Percentiles rank a stretch among this genome's conserved stretches.
These are phyloP conservation scores for Aulographum hederae DNA, from an alignment of 2,329 filamentous ascomycete species.

Conservation along the genomic window DNA sequence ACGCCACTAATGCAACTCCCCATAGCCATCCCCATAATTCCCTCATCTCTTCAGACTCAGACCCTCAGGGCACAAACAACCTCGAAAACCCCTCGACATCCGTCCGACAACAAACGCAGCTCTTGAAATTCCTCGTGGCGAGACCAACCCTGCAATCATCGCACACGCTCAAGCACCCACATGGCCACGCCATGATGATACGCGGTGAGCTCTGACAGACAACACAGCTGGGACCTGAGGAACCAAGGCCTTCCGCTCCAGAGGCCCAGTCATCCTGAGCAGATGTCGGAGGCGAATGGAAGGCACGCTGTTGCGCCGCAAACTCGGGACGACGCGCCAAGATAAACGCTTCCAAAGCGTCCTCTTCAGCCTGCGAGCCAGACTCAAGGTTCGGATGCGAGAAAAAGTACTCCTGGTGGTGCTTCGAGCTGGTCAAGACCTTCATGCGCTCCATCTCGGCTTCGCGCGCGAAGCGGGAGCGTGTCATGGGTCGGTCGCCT, in stretches of 20 bases:
- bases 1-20: too few relatives aligned
- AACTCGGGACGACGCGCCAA: conserved; percentile 29
- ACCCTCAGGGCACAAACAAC: conserved; percentile 59
- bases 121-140: conserved; percentile 93
- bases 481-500: conserved; percentile 45
- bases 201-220: conserved; percentile 78
- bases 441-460: conserved; percentile 51
- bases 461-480: conserved; percentile 54
- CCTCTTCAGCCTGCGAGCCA: conserved; percentile 33
- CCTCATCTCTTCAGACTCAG: too few relatives aligned
- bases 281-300: conserved; percentile 13
- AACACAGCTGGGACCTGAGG: conserved; percentile 68
- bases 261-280: conserved; percentile 36
- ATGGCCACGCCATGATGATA: conserved; percentile 90
- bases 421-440: conserved; percentile 37
- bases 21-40: too few relatives aligned
- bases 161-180: conserved; percentile 81
- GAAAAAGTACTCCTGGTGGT: conserved; percentile 7
- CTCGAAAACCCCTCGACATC: conserved; percentile 80
- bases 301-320: conserved; percentile 3
- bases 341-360: conserved; percentile 39
- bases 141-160: conserved; percentile 88
- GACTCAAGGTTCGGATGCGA: not conserved
- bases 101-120: conserved; percentile 83
- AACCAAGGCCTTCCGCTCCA: conserved; percentile 56